phyloP scores from a whole-genome alignment of 2,329 filamentous ascomycete genomes.

The Fusarium duplospermum region DNA sequence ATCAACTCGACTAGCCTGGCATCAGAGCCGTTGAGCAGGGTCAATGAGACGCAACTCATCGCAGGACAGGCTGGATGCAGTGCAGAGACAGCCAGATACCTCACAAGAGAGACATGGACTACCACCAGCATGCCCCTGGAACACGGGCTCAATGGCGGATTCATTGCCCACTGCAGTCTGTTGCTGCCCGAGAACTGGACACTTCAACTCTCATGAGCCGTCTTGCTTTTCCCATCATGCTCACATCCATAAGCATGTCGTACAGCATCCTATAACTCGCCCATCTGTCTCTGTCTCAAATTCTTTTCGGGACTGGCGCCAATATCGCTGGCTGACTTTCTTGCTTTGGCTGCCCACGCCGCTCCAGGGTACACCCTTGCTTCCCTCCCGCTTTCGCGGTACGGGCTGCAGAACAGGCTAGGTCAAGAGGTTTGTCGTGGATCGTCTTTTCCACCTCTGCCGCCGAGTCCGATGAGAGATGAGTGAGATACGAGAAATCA shows the following conservation, averaged over 20 bases:
- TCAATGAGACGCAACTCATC: conserved; percentile 10
- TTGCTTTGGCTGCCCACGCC: conserved; percentile 19
- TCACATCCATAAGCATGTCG: conserved; percentile 3
- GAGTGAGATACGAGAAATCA: conserved; percentile 27
- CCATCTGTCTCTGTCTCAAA: not conserved
- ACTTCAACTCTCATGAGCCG: not conserved
- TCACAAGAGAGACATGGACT: not conserved
- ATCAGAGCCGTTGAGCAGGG: not conserved
- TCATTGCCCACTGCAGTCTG: not conserved
- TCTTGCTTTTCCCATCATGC: conserved; percentile 7
- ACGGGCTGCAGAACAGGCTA: conserved; percentile 34
- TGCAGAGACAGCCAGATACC: conserved; percentile 10
- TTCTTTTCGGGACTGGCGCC: not conserved
- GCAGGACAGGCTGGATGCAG: not conserved
- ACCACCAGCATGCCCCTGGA: not conserved
- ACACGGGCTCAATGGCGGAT: not conserved
- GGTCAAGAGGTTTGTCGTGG: conserved; percentile 23
- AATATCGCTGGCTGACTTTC: conserved; percentile 1
- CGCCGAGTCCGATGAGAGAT: conserved; percentile 19
- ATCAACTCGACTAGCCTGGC: not conserved
- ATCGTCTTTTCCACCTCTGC: conserved; percentile 5
- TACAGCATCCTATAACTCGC: conserved; percentile 6
- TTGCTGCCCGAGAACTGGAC: not conserved
- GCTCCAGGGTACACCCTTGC: conserved; percentile 27
- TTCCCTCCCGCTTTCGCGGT: conserved; percentile 28